Evolutionary conservation across 129 eudicot genomes (phyloP).

Genomic region (Tagetes erecta): DNA sequence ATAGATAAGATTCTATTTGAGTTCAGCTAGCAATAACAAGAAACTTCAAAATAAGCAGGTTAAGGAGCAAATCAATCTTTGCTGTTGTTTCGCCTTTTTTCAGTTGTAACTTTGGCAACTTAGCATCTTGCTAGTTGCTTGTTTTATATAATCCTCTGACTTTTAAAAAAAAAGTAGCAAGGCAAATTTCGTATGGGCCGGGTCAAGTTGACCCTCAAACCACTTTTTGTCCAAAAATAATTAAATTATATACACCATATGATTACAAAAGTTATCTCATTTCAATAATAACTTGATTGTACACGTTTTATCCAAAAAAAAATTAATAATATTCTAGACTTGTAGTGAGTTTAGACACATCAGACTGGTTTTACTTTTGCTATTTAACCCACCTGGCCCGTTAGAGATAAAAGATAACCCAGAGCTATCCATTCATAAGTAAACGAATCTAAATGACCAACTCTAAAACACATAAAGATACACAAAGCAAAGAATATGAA

Average conservation of each 20-base stretch:
- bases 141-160: too few relatives aligned
- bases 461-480: slow-evolving; percentile 5
- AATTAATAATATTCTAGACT: neutral
- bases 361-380: neutral
- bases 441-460: neutral
- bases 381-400: neutral
- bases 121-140: too few relatives aligned
- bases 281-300: neutral
- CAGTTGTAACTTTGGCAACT: too few relatives aligned
- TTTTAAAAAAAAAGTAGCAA: too few relatives aligned
- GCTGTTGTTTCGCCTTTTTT: too few relatives aligned
- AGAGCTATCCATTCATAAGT: neutral
- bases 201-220: neutral
- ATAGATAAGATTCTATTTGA: slow-evolving; percentile 12
- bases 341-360: neutral
- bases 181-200: neutral
- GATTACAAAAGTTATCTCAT: neutral
- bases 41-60: neutral
- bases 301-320: too few relatives aligned
- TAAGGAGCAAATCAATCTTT: neutral
- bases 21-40: slow-evolving; percentile 2
- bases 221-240: neutral
- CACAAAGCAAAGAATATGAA: neutral
- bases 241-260: neutral
- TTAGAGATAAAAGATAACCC: neutral